Base-by-base conservation (phyloP, 2,329 filamentous ascomycete genomes). In the Aspergillus pseudoterreus region DNA sequence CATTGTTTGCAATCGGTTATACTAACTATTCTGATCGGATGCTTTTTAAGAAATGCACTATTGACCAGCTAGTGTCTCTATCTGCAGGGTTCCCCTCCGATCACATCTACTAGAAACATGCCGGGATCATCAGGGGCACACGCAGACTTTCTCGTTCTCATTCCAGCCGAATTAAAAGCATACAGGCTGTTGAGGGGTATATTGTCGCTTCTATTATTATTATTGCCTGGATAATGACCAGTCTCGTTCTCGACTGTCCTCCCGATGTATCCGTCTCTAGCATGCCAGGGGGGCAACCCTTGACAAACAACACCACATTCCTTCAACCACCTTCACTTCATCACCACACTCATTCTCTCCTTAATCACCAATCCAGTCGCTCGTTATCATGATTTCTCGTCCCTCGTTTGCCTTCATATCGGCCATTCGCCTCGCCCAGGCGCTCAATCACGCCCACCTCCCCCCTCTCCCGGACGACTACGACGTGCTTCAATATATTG, bases 401-500 rank as follows among this genome's bases (percentile, higher is more conserved):
- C 32, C 30, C 36, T 47, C 43, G 35, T 21, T 47, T 19, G 49
- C 36, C 3, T 32, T 57, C 24, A 33, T 55, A 12, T 38, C 50
- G 24, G 42, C 36, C 43, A 51, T 56, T n/a, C 48, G 56, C 19
- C 19, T 47, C 36, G 50, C 45, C 24, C 44, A 36, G 27, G 50
- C 50, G 21, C 38, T 62, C 56, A 51, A 49, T 38, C 21, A 51
- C 45, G 35, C 54, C 48, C 47, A 45, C 21, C 15, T 44, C 54
- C 6, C 48, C 51, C 30, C 42, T n/a, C 33, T 42, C 4, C 44
- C 51, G 21, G 53, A 64, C 35, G 59, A 68, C 46, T 70, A 71
- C 32, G 72, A 77, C 63, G 69, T 75, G 6, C 64, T 77, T 8
- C 62, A 72, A 53, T 76, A 75, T 57, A 60, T 77, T 14, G 66